Conservation (phyloP, 257 asterid genomes). For the Solanum peruvianum region DNA sequence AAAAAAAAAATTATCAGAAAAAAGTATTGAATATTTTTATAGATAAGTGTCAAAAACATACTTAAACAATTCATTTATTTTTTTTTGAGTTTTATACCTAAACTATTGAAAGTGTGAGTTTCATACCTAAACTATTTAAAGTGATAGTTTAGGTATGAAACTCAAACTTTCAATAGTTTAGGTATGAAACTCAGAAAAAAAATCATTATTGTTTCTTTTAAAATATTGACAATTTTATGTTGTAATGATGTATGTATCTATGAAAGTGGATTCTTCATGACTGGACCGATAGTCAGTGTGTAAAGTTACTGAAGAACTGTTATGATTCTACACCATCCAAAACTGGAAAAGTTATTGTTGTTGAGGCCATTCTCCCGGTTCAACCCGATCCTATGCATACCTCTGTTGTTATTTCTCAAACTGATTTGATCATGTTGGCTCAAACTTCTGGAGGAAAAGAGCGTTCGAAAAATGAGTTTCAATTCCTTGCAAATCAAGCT, state of each 20-base stretch:
- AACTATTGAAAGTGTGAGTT: too few relatives aligned
- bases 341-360: slow-evolving; percentile 20
- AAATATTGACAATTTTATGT: neutral
- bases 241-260: neutral
- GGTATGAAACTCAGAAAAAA: too few relatives aligned
- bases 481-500: slow-evolving; percentile 13
- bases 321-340: slow-evolving; percentile 14
- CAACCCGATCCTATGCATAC: neutral
- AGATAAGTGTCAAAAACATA: too few relatives aligned
- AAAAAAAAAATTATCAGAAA: neutral
- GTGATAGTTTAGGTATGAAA: too few relatives aligned
- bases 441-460: slow-evolving; percentile 30
- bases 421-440: neutral
- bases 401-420: neutral
- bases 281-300: slow-evolving; percentile 25
- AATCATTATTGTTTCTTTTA: neutral
- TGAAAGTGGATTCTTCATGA: slow-evolving; percentile 32
- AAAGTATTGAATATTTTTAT: too few relatives aligned
- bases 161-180: too few relatives aligned
- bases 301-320: slow-evolving; percentile 20
- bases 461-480: slow-evolving; percentile 12
- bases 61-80: too few relatives aligned
- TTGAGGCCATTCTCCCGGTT: slow-evolving; percentile 5
- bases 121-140: too few relatives aligned
- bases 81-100: too few relatives aligned